Evolutionary conservation across 345 rosid species (phyloP), one percentile per base, ranked within the genome.

Genomic region (Excoecaria cochinchinensis): DNA sequence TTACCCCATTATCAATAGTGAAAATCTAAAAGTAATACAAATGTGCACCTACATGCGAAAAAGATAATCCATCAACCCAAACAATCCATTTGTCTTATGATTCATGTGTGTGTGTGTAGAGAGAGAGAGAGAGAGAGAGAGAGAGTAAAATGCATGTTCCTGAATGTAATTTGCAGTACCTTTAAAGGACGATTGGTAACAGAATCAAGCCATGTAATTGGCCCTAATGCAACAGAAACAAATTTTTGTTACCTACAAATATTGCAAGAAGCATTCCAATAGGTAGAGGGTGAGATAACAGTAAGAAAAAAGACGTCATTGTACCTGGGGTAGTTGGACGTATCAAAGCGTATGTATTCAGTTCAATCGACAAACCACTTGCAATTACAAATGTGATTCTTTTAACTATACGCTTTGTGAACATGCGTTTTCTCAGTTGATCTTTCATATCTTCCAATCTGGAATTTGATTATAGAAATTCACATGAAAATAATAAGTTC

Each of bases 391-490:
- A 86, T 56, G 82, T 83, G 74, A 93, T 86, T 79, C 81, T 85
- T 87, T 74, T 89, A 46, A 92, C 88, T 55, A 95, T 83, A 70
- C 97, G 86, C 88, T 93, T 95, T 69, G 89, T 80, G 75, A 90
- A 87, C 86, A 95, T 89, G 52, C 91, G 88, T 86, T 89, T 95
- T 83, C 87, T 88, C 80, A 95, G 85, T 79, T 89, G 94, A 80
- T 91, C 91, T 86, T 90, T 90, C 98, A 93, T 90, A 70, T 93
- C 95, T 76, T 89, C 91, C 86, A 93, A 80, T 81, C 99, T 95
- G 84, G 75, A 74, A 82, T 76, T 25, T 67, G 24, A 81, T 66
- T 38, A 76, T 55, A 75, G 14, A 69, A 24, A 71, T 60, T 38
- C 61, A 68, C 62, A 60, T 16, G 40, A 59, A 70, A 66, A 57